Percentiles rank a stretch among this genome's conserved stretches.
These are phyloP conservation scores for Linnemannia elongata DNA, from an alignment of 192 early-diverging fungal species.

Conservation along the genomic window DNA sequence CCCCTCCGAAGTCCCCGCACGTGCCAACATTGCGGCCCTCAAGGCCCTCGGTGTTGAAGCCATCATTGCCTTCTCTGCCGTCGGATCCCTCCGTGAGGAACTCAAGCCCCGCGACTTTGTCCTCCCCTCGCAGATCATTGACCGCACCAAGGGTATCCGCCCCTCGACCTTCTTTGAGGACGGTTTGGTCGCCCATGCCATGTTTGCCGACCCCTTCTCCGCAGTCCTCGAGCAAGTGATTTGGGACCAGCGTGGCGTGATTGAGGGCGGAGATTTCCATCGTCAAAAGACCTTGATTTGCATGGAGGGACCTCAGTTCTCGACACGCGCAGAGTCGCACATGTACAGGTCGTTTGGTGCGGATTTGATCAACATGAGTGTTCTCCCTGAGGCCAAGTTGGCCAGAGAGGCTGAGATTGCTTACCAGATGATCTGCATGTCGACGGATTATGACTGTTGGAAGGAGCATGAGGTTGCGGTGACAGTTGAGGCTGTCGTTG, in stretches of 20 bases:
- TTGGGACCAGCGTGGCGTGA: slow-evolving; percentile 59
- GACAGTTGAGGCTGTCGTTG: slow-evolving; percentile 87
- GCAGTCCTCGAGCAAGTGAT: slow-evolving; percentile 80
- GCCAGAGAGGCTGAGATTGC: slow-evolving; percentile 98
- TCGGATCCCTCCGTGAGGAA: slow-evolving; percentile 95
- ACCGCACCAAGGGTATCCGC: slow-evolving; percentile 97
- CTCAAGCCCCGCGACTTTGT: slow-evolving; percentile 96
- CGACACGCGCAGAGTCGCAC: slow-evolving; percentile 96
- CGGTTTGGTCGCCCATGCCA: slow-evolving; percentile 91
- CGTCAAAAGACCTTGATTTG: slow-evolving; percentile 88
- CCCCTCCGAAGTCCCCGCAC: slow-evolving; percentile 91
- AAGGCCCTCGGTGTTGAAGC: slow-evolving; percentile 94
- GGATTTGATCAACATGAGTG: slow-evolving; percentile 98
- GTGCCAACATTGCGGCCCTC: slow-evolving; percentile 98
- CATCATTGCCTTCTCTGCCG: slow-evolving; percentile 97
- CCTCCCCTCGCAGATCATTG: slow-evolving; percentile 93
- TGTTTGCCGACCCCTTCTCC: slow-evolving; percentile 96
- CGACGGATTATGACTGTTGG: slow-evolving; percentile 98
- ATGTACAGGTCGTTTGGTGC: slow-evolving; percentile 95
- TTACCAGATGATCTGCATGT: slow-evolving; percentile 99
- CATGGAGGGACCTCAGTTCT: slow-evolving; percentile 99
- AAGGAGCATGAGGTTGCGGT: slow-evolving; percentile 85
- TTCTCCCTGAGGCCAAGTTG: slow-evolving; percentile 95
- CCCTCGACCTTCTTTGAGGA: slow-evolving; percentile 94
- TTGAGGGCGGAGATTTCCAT: slow-evolving; percentile 78